Base-by-base conservation (phyloP, 1,284 basidiomycete genomes). In the Tetrapyrgos nigripes region DNA sequence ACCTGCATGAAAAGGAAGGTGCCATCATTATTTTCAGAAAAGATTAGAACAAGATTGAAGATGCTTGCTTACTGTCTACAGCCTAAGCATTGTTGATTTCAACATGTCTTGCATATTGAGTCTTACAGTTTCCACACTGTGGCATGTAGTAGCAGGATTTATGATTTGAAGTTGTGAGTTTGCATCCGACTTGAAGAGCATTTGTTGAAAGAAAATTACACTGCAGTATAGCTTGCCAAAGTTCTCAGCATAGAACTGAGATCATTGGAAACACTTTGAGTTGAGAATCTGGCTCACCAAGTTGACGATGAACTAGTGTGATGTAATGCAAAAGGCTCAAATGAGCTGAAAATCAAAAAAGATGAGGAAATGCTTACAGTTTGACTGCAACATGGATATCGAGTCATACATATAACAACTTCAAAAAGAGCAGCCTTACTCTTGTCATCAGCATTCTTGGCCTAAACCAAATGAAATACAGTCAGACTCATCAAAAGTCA, bases 281-380 rank as follows among this genome's bases (percentile, higher is more conserved):
- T 14, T 40, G 14, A 57, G 43, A 21, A 11, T 10, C 28, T 10
- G 29, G 26, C 69, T 55, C 57, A 76, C 73, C 3, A 72, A 74
- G 61, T 75, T 76, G 57, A 78, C 72, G 60, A 76, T 70, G 37
- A 77, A 72, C 63, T 70, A n/a, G n/a, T n/a, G n/a, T n/a, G n/a
- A n/a, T n/a, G n/a, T n/a, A n/a, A n/a, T n/a, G n/a, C n/a, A n/a
- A n/a, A n/a, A n/a, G n/a, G n/a, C n/a, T n/a, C 68, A 63, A 64
- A 76, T 76, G 65, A 76, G 53, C 23, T 55, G 53, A 33, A 55
- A 44, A 33, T 48, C 53, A 48, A 29, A 13, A 21, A n/a, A 26
- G 29, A n/a, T 24, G 14, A 47, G 40, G 23, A 33, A 47, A n/a
- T n/a, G n/a, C n/a, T n/a, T n/a, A n/a, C n/a, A n/a, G n/a, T n/a